A percentile compares a stretch with the other conserved stretches of the same genome.
Conservation (phyloP, 1,139 yeast species). For the Scheffersomyces illinoinensis region DNA sequence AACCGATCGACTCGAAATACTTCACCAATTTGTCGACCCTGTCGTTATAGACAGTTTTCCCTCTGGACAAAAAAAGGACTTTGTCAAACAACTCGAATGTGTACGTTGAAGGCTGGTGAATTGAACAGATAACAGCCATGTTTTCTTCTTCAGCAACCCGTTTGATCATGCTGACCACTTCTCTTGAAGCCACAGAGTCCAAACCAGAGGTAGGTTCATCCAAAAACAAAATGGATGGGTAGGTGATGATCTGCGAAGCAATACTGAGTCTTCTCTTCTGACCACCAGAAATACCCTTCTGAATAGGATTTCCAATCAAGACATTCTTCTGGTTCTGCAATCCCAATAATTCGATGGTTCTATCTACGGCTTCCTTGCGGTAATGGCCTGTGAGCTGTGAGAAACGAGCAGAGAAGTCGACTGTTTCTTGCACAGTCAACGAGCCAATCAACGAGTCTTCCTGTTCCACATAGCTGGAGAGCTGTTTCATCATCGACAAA, state of each 20-base stretch:
- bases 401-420: conserved; percentile 22
- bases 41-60: conserved; percentile 21
- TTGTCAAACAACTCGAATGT: conserved; percentile 32
- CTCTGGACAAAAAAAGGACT: conserved; percentile 28
- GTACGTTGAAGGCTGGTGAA: conserved; percentile 39
- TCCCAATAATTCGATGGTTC: conserved; percentile 19
- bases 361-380: conserved; percentile 17
- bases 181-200: conserved; percentile 23
- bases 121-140: conserved; percentile 33
- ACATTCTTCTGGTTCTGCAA: conserved; percentile 17
- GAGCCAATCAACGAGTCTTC: conserved; percentile 26
- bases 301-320: conserved; percentile 22
- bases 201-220: conserved; percentile 21
- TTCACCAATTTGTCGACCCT: conserved; percentile 14
- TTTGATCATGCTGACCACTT: conserved; percentile 24
- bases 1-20: conserved; percentile 19
- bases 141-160: conserved; percentile 23
- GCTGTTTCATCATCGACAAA: conserved; percentile 9
- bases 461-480: conserved; percentile 23
- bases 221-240: conserved; percentile 22
- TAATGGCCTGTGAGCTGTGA: conserved; percentile 11
- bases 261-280: conserved; percentile 27
- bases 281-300: conserved; percentile 25
- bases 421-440: conserved; percentile 24
- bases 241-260: conserved; percentile 25